These are phyloP conservation scores for Saccharomycopsis hybrid DNA, from an alignment of 1,139 yeast genomes.

Conservation along the genomic window DNA sequence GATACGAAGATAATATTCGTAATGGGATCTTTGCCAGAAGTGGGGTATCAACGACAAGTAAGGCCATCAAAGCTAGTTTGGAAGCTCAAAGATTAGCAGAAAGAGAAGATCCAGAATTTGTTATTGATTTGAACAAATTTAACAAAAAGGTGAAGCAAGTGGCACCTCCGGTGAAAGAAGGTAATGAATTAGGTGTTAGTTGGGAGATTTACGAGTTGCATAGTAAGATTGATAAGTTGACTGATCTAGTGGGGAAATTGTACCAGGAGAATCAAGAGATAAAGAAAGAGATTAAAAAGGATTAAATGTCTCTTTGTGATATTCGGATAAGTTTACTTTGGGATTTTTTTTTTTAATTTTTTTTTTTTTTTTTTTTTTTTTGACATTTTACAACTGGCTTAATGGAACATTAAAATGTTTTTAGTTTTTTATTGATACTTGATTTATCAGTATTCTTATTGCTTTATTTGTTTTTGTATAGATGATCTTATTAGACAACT, in stretches of 20 bases:
- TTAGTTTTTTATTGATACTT: too few relatives aligned
- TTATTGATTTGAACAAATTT: slow-evolving; percentile 45
- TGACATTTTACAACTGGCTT: too few relatives aligned
- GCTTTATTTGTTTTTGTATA: too few relatives aligned
- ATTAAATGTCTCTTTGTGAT: too few relatives aligned
- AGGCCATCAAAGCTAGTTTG: slow-evolving; percentile 37
- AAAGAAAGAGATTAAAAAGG: too few relatives aligned
- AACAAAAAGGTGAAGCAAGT: slow-evolving; percentile 38
- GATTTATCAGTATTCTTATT: too few relatives aligned
- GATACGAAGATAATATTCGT: slow-evolving; percentile 45
- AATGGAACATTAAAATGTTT: too few relatives aligned
- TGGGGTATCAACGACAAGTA: slow-evolving; percentile 32
- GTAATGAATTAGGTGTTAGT: slow-evolving; percentile 50
- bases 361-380: too few relatives aligned
- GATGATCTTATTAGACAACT: too few relatives aligned
- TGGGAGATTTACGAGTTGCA: slow-evolving; percentile 62
- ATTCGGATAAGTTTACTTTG: too few relatives aligned
- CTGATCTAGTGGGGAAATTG: slow-evolving; percentile 38
- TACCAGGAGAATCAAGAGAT: slow-evolving; percentile 30
- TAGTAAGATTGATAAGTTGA: slow-evolving; percentile 42
- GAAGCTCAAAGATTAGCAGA: slow-evolving; percentile 58
- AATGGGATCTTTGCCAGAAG: slow-evolving; percentile 27
- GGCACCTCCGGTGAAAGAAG: slow-evolving; percentile 54
- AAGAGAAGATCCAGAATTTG: slow-evolving; percentile 62
- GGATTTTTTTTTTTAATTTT: too few relatives aligned